Evolutionary conservation across 148 eudicot genomes (phyloP).

Genomic region (Fallopia convolvulus): DNA sequence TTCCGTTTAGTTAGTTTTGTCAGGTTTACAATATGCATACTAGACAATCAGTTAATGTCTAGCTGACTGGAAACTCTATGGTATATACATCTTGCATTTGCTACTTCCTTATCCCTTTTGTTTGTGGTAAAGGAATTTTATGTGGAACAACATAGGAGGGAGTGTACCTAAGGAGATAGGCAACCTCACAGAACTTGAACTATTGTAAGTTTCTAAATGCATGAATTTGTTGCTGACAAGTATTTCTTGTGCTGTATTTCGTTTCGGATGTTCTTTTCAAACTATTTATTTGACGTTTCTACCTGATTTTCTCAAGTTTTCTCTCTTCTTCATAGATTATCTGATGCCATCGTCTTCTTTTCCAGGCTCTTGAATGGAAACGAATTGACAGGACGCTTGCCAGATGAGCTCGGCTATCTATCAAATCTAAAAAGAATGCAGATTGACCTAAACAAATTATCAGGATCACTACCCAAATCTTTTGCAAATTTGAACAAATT

Average conservation of each 20-base stretch:
- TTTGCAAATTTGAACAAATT: constrained; percentile 61
- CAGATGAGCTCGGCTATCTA: constrained; percentile 70
- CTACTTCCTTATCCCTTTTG: constrained; percentile 8
- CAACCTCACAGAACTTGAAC: constrained; percentile 32
- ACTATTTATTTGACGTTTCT: background rate
- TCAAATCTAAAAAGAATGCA: constrained; percentile 54
- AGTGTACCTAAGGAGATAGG: constrained; percentile 43
- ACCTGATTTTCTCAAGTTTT: background rate
- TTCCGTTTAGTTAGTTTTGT: background rate
- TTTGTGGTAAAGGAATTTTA: constrained; percentile 33
- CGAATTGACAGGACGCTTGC: constrained; percentile 67
- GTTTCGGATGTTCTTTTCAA: background rate
- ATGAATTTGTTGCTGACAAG: background rate
- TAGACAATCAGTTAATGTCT: background rate
- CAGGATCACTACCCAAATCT: constrained; percentile 70
- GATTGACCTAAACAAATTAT: constrained; percentile 65
- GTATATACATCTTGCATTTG: background rate
- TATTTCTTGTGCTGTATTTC: background rate
- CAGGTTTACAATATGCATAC: background rate
- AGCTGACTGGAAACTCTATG: background rate
- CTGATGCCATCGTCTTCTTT: constrained; percentile 9
- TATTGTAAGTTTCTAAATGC: constrained; percentile 26
- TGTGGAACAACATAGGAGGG: constrained; percentile 42
- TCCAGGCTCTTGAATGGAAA: constrained; percentile 78
- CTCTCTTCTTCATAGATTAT: background rate